Percentiles rank a stretch among this genome's conserved stretches.
These are phyloP conservation scores for Chalaropsis thielavioides DNA, from an alignment of 2,329 filamentous ascomycete species.

Conservation along the genomic window DNA sequence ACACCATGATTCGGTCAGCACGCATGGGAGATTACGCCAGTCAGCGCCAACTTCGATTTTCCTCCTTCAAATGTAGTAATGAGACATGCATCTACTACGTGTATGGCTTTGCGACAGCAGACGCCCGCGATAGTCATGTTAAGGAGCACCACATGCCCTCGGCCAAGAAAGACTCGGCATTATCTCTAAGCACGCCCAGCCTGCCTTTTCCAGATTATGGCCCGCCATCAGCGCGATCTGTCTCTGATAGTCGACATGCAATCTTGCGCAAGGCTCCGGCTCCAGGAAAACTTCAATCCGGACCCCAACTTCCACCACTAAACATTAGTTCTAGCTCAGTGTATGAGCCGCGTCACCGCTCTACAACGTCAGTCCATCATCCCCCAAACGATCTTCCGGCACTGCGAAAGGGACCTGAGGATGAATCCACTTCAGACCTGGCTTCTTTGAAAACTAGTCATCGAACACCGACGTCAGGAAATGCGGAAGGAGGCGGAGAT, in stretches of 20 bases:
- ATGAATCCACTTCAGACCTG: constrained; percentile 17
- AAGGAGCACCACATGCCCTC: constrained; percentile 30
- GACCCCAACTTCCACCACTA: constrained; percentile 2
- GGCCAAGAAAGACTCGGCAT: constrained; percentile 32
- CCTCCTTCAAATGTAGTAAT: constrained; percentile 40
- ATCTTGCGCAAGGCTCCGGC: not conserved
- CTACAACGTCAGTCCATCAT: not conserved
- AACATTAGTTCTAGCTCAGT: not conserved
- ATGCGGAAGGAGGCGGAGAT: not conserved
- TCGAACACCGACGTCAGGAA: not conserved
- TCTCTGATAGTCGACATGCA: not conserved
- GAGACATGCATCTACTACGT: constrained; percentile 43
- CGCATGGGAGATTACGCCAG: constrained; percentile 19
- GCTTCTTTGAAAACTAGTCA: not conserved
- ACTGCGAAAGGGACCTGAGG: not conserved
- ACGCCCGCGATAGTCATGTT: constrained; percentile 38
- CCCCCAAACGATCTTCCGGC: not conserved
- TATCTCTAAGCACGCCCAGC: constrained; percentile 28
- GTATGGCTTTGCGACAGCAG: constrained; percentile 38
- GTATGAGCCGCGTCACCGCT: not conserved
- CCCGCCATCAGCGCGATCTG: not conserved
- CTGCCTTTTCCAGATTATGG: constrained; percentile 22
- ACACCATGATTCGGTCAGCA: constrained; percentile 11
- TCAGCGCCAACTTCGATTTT: constrained; percentile 10
- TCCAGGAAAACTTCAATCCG: not conserved